Evolutionary conservation across 2,329 filamentous ascomycete species (phyloP), one percentile per base, ranked within the genome.

Genomic region (Rachicladosporium sp.): DNA sequence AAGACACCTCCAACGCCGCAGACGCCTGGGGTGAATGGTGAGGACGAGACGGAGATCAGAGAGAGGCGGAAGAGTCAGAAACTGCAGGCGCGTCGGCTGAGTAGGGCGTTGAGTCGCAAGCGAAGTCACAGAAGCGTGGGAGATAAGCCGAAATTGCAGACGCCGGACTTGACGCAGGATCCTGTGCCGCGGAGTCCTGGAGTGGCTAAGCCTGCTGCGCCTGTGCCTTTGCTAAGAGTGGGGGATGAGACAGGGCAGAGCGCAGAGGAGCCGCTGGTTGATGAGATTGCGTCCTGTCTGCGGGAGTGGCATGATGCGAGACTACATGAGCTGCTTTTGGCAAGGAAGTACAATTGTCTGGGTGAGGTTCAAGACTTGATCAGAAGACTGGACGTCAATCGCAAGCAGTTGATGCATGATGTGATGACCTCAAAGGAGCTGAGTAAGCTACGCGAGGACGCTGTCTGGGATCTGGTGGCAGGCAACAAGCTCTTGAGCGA

Each of bases 271-370:
- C 91, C 91, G 2, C 64, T 98, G 45, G 88, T 98, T 15, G 91
- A 98, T 62, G 91, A 98, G 61, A 96, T 98, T 52, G 88, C 91
- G 10, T 95, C 88, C 3, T 98, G 91, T 58, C 66, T 98, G 46
- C 78, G 91, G 51, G 91, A 98, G 71, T 98, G 91, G 93, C 89
- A 98, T 64, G 93, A 91, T 12, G 94, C 88, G 11, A 93, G 95
- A 56, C 71, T 98, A 10, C 93, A 98, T 63, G 86, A 93, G 57
- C 70, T 96, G 15, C 72, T 98, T 1, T 73, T 98, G 6, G 78
- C 78, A 12, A 76, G 86, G 44, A 78, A 88, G 57, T 98, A 98
- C 62, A 67, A 73, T 36, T 74, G 80, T 40, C 68, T 98, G 40
- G 86, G 93, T 52, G 78, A 81, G 46, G 78, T 96, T 57, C 83